Evolutionary conservation across 257 asterid genomes (phyloP), one percentile per base, ranked within the genome.

Genomic region (Apocynum venetum): DNA sequence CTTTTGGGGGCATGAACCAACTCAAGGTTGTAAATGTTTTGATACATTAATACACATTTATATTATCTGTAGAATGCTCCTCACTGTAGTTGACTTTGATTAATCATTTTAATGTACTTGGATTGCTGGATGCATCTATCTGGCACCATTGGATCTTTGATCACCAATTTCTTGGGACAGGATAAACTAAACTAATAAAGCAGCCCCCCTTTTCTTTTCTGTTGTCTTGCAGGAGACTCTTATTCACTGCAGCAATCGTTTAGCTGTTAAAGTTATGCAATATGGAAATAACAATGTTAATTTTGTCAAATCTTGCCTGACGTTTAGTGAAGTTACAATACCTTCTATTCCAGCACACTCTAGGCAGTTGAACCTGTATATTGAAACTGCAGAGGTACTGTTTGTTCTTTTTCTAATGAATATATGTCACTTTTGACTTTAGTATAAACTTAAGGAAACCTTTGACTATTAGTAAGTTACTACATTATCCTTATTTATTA

Each of bases 301-400:
- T 83, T 88, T 93, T 85, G 85, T 87, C 81, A 93, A 86, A 88
- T 88, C 96, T 66, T 93, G 96, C 78, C 85, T 93, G 79, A 92
- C 96, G 6, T 93, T 87, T 82, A 87, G 87, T 87, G 96, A 93
- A 87, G 96, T 93, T 79, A 91, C 96, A 72, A 85, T 93, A 84
- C 93, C 96, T 80, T 91, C 93, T 68, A 84, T 90, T 61, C 88
- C 91, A 44, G 61, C 80, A 72, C 74, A 69, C 83, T 67, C 84
- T 76, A 87, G 90, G 82, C 97, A 88, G 89, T 75, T 90, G 88
- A 90, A 87, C 86, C 90, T 93, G 66, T 91, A 89, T 86, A 86
- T 91, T 77, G 97, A 87, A 84, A 90, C 98, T 69, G 92, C 97
- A n/a, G 97, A 93, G 96, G 98, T 93, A 81, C 78, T 44, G 59